Evolutionary conservation across 805 yeast genomes (phyloP), one percentile per base, ranked within the genome.

Genomic region (Priceomyces melissophilus): DNA sequence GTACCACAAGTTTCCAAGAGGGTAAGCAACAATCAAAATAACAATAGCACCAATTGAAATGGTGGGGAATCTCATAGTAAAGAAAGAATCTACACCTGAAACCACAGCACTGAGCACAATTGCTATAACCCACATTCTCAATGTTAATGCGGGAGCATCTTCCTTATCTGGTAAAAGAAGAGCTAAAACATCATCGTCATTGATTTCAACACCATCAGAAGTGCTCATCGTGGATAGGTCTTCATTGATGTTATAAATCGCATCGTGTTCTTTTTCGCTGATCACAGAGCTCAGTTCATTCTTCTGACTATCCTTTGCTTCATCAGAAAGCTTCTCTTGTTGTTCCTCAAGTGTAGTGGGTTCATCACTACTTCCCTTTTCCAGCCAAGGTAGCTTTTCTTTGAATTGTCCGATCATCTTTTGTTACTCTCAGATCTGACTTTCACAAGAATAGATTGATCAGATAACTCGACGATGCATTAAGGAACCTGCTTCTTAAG

Each of bases 21-120:
- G 62, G 32, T 38, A 58, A 12, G 60, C 48, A 17, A 58, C 38
- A 23, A 57, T 46, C 32, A 54, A 57, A 10, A 58, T 55, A n/a
- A 58, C 63, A 16, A 57, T 48, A 27, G 49, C 53, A 2, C 54
- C 46, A 26, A 58, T 57, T 28, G 53, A 41, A 40, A 58, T 45
- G 7, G 58, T 44, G 4, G 63, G 63, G 35, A 52, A 58, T 35
- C 60, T 49, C 37, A 58, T 41, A 7, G 55, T 48, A 32, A 58
- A 58, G 37, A 57, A 52, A 43, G 52, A 52, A 40, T 57, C 56
- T 28, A 55, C 59, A 3, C 59, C 61, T 3, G 59, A 50, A 14
- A 38, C 30, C 16, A 38, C 34, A 20, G 53, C 45, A 28, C 52
- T 52, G 15, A 57, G 43, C 8, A 48, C 38, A 9, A 54, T 38